Percentiles rank a stretch among this genome's conserved stretches.
phyloP scores from a whole-genome alignment of 148 eudicot genomes.

The Limonium bicolor region DNA sequence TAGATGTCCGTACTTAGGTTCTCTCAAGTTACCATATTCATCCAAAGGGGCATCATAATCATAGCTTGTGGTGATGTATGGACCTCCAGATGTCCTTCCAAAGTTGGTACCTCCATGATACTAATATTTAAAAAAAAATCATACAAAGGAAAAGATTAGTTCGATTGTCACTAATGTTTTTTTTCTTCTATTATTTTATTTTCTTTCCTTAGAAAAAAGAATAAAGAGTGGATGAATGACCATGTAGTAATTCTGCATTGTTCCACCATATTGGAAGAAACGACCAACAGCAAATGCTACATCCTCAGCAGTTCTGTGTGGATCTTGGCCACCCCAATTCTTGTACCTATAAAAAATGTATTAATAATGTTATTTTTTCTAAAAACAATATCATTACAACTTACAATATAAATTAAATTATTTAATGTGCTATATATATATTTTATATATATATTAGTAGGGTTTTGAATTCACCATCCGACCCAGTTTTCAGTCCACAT shows the following conservation, averaged over 20 bases:
- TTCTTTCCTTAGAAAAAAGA: background rate
- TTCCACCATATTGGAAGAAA: constrained; percentile 6
- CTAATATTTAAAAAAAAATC: constrained; percentile 15
- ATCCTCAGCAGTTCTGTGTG: constrained; percentile 6
- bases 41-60: constrained; percentile 57
- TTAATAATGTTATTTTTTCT: background rate
- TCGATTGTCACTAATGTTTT: background rate
- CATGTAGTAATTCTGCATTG: constrained; percentile 36
- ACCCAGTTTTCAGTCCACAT: constrained; percentile 29
- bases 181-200: background rate
- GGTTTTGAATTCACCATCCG: constrained; percentile 18
- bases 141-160: no score
- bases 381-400: background rate
- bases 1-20: constrained; percentile 29
- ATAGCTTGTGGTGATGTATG: constrained; percentile 48
- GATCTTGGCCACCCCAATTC: background rate
- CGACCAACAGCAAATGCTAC: constrained; percentile 9
- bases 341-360: background rate
- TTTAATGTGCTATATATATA: no score
- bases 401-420: no score
- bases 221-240: constrained; percentile 4
- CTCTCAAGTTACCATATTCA: constrained; percentile 38
- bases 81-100: constrained; percentile 67
- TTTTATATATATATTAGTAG: background rate
- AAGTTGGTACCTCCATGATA: constrained; percentile 77